phyloP scores from a whole-genome alignment of 805 yeast species.

The Blastobotrys chiropterorum region DNA sequence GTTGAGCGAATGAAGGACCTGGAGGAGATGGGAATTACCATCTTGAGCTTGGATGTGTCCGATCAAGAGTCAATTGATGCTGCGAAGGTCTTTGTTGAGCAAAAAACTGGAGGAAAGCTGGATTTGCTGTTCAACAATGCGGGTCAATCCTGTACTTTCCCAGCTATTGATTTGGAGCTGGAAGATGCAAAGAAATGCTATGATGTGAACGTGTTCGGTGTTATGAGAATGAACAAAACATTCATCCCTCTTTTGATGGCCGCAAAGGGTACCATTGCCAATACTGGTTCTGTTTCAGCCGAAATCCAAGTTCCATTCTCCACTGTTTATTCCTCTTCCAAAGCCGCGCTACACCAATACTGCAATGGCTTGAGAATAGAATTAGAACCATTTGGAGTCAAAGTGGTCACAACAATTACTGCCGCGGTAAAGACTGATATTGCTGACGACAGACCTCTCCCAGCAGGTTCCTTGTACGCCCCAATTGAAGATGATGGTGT shows the following conservation, averaged over 20 bases:
- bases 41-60: conserved; percentile 53
- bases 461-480: conserved; percentile 44
- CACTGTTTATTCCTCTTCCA: conserved; percentile 56
- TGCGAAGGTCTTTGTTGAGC: conserved; percentile 30
- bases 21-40: conserved; percentile 37
- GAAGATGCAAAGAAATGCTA: conserved; percentile 46
- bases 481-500: conserved; percentile 44
- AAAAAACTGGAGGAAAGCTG: conserved; percentile 33
- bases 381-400: conserved; percentile 63
- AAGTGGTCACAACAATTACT: conserved; percentile 61
- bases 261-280: conserved; percentile 61
- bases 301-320: conserved; percentile 63
- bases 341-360: conserved; percentile 72
- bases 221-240: conserved; percentile 56
- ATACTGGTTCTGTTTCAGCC: conserved; percentile 71
- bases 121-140: conserved; percentile 71
- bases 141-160: conserved; percentile 58
- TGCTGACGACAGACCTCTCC: conserved; percentile 58
- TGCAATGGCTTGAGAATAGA: conserved; percentile 59
- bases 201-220: conserved; percentile 65
- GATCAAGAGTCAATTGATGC: conserved; percentile 40
- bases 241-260: conserved; percentile 51
- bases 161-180: conserved; percentile 61
- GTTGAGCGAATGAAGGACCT: conserved; percentile 51
- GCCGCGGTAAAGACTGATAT: conserved; percentile 72